Evolutionary conservation across 139 green algal genomes (phyloP), one percentile per base, ranked within the genome.

Genomic region (Bryopsis sp.): DNA sequence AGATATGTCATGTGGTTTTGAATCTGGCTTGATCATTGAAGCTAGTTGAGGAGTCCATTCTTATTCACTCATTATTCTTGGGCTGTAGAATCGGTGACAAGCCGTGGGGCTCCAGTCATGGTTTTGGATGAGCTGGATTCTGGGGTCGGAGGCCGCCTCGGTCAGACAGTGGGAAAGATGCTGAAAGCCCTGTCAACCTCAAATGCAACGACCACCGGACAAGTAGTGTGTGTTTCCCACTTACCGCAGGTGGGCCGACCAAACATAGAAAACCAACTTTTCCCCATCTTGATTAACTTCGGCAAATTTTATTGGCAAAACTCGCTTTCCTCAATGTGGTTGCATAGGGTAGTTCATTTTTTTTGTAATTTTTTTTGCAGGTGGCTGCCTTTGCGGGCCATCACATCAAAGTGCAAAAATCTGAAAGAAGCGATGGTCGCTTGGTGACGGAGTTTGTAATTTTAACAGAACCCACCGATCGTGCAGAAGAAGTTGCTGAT

Each of bases 41-140:
- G n/a, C n/a, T n/a, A n/a, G n/a, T n/a, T n/a, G n/a, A n/a, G n/a
- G n/a, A n/a, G n/a, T n/a, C n/a, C n/a, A n/a, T n/a, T n/a, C n/a
- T n/a, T n/a, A n/a, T n/a, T n/a, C n/a, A n/a, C n/a, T n/a, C n/a
- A n/a, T n/a, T n/a, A n/a, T n/a, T n/a, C n/a, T n/a, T n/a, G n/a
- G n/a, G n/a, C n/a, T n/a, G n/a, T n/a, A n/a, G n/a, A n/a, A n/a
- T n/a, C n/a, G n/a, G n/a, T n/a, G n/a, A n/a, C n/a, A n/a, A n/a
- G n/a, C n/a, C n/a, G n/a, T n/a, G n/a, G n/a, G n/a, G n/a, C 67
- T 39, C 80, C 84, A 29, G 74, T 95, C 36, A 46, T 93, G 47
- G 72, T 95, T 2, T 36, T 95, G 71, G 88, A 95, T 73, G 88
- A 95, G 70, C 77, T 94, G 38, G 88, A 95, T 69, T 77, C 76